Base-by-base conservation (phyloP, 2,329 filamentous ascomycete genomes). In the Madurella mycetomatis region DNA sequence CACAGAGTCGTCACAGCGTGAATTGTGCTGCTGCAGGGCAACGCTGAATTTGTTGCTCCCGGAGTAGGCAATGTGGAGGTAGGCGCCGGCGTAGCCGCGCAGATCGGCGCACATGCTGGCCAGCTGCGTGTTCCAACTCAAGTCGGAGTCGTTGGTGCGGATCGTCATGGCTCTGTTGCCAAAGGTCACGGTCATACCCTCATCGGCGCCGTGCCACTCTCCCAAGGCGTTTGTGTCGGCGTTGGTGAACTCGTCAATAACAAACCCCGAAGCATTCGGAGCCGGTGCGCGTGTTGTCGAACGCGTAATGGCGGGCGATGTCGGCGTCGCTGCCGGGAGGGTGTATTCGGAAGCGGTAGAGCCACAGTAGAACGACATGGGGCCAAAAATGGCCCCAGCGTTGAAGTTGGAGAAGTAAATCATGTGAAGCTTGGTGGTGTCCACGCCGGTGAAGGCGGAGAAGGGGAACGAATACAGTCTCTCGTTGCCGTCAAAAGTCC, bases 131-230 rank as follows among this genome's bases (percentile, higher is more conserved):
- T 65, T 67, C 66, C 60, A 72, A 37, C 55, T 54, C 12, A 66
- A 58, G 58, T 69, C 67, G 7, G 83, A 75, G 62, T 86, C 80
- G 30, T 75, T 75, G 11, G 81, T 82, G 57, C 74, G 76, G 57
- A 87, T 75, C 8, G 75, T 79, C 57, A 87, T 70, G 56, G 73
- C 75, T 56, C 76, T 76, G 49, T 69, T 67, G n/a, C 73, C 72
- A 61, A 80, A 80, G 12, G 75, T 77, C 19, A 81, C 67, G 5
- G 69, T 72, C 64, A 85, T 76, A 15, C 76, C 75, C 55, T 87
- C 83, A 45, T 84, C 83, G n/a, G 74, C 74, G 9, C 85, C 85
- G 66, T 87, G 84, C 79, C 83, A 88, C 67, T 81, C 78, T 2
- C 78, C 80, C 2, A 87, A 74, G 16, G 80, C 76, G 63, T 88